Evolutionary conservation across 31 red algal species (phyloP), one percentile per base, ranked within the genome.

Genomic region (Bonnemaisonia californica): DNA sequence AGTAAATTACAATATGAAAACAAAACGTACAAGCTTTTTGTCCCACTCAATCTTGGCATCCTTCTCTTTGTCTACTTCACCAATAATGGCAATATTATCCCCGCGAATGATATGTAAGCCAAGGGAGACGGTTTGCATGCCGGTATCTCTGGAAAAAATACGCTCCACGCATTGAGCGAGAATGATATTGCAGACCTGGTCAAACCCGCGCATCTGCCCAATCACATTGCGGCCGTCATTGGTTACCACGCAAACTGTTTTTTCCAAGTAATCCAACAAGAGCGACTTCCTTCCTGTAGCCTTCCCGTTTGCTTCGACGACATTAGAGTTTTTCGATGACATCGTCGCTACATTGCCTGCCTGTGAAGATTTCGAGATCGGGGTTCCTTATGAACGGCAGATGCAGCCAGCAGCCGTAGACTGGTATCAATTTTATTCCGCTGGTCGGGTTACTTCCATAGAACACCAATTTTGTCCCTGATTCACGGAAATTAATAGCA

Each of bases 11-110:
- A n/a, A n/a, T n/a, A n/a, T n/a, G n/a, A n/a, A 58, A 68, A 30
- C 21, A 51, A 22, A 21, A 74, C 85, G 2, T 78, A 85, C 75
- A 63, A 42, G 74, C 33, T 59, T 75, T 7, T 45, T 71, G 32
- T 37, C 57, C 89, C 89, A 92, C 2, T 57, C 31, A 32, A 73
- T 77, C 26, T 80, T 78, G 31, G 62, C 76, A 68, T 92, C 89
- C 23, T 79, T 70, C 41, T 92, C 89, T 2, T 26, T 40, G 41
- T 85, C 76, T 34, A 92, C 59, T 38, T 92, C 89, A 9, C 89
- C 89, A 48, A 92, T 56, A 21, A 92, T 64, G 16, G 89, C 89
- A 29, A 92, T 84, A 62, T 92, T 80, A 64, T 92, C 89, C 24
- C 89, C 80, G 32, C 89, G 81, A 59, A 92, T 79, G 74, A 92